Base-by-base conservation (phyloP, 2,329 filamentous ascomycete species). In the Cladosporium sp. region DNA sequence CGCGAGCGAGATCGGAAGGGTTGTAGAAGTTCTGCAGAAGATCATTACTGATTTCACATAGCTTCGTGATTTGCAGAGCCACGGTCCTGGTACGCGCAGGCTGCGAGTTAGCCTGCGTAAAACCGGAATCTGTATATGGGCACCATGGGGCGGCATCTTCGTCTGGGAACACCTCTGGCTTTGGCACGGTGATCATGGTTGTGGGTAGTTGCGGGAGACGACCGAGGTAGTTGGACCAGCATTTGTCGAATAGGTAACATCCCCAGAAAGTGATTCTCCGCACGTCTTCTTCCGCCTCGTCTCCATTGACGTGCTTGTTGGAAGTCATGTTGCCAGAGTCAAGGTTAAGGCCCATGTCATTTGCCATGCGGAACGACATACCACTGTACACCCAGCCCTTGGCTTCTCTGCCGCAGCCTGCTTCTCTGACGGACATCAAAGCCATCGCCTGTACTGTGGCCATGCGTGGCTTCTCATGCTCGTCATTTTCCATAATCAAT, bases 381-480 rank as follows among this genome's bases (percentile, higher is more conserved):
- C 95, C 94, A 73, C 92, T 97, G 77, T 98, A 98, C 3, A 97
- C 93, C 95, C 95, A 99, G 1, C 95, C 95, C 77, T 95, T 96
- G 46, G 92, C 92, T 79, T 98, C 95, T 49, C 94, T 86, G 0
- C 92, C 94, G 76, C 94, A 98, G 0, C 95, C 95, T 2, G 94
- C 95, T 80, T 99, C 95, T 67, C 95, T 86, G 0, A 98, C 94
- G 8, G 93, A 97, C 93, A 99, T 97, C 68, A 98, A 82, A 0
- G 93, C 93, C 63, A 98, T 81, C 0, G 95, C 95, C 79, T 99
- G 95, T 0, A 98, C 93, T 0, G 93, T 98, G 6, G 93, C 91
- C 64, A 98, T 82, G 60, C 88, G 88, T 1, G 95, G 92, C 70
- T 91, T 93, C 75, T 96, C 93, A 74, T 97, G 95, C 76, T 97